These are phyloP conservation scores for Wickerhamomyces alni DNA, from an alignment of 805 yeast genomes.

Conservation along the genomic window DNA sequence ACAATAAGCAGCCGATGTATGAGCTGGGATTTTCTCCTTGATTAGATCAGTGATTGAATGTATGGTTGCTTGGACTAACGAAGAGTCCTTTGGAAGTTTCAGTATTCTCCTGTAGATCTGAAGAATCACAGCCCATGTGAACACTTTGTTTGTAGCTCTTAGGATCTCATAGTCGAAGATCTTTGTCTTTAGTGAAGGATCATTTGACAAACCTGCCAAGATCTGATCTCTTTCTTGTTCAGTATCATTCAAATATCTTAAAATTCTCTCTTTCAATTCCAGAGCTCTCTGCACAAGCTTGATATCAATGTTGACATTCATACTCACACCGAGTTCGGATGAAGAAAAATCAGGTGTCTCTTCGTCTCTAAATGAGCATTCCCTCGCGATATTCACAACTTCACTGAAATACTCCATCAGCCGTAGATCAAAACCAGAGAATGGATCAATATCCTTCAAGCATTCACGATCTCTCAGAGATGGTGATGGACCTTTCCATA, in stretches of 20 bases:
- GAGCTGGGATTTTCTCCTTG: conserved; percentile 30
- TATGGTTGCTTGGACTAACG: conserved; percentile 37
- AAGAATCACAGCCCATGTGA: conserved; percentile 46
- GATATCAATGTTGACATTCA: conserved; percentile 1
- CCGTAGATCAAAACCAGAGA: conserved; percentile 61
- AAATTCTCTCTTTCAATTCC: conserved; percentile 30
- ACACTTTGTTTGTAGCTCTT: conserved; percentile 46
- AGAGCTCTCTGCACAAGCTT: conserved; percentile 27
- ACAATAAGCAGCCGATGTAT: conserved; percentile 47
- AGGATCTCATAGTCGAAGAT: conserved; percentile 21
- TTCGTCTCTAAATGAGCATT: conserved; percentile 1
- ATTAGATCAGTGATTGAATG: conserved; percentile 30
- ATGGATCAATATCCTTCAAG: conserved; percentile 47
- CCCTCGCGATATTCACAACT: conserved; percentile 35
- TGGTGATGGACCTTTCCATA: conserved; percentile 16
- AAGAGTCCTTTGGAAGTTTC: conserved; percentile 40
- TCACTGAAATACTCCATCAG: conserved; percentile 54
- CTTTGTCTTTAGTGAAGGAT: background rate
- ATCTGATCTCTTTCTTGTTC: conserved; percentile 25
- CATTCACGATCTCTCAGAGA: conserved; percentile 16
- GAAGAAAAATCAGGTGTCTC: background rate
- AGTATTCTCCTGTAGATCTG: conserved; percentile 54
- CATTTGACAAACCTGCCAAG: background rate
- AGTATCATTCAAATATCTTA: conserved; percentile 18
- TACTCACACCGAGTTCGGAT: background rate